Evolutionary conservation across 2,329 filamentous ascomycete genomes (phyloP), one percentile per base, ranked within the genome.

Genomic region (Curvularia hawaiiensis): DNA sequence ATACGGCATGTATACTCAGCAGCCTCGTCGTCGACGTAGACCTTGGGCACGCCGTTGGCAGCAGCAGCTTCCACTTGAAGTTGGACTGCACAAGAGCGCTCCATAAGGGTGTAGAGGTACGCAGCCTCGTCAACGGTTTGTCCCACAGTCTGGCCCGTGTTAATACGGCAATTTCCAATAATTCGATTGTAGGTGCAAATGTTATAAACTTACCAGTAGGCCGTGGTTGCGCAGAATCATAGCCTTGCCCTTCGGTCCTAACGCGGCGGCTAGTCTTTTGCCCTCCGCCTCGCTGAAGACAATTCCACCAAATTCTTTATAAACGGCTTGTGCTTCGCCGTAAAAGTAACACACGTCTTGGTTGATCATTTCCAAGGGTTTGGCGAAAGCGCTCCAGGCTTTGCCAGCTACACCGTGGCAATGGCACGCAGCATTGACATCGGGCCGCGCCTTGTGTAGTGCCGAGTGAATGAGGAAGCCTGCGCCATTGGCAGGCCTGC

Each of bases 71-170:
- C 89, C 38, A 87, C 85, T 64, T 83, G 78, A 50, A 91, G 77
- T 77, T 92, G 89, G 31, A 90, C 83, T 54, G 85, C 82, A 71
- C 89, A 91, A 46, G 84, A 86, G 48, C 88, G 81, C 73, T 92
- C 89, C 72, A 91, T 80, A 44, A 89, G 76, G 0, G 85, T 86
- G 69, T 90, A 89, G 50, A 91, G 73, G 72, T 88, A 92, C 0
- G 86, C 86, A 1, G 89, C 89, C 74, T 92, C 89, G 69, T 92
- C 89, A 2, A 92, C 89, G 0, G 89, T 92, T 7, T 74, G 68
- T 4, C 90, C 90, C 0, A 90, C 88, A 0, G 88, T 90, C 73
- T 75, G 30, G 6, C 18, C 8, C 4, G 4, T 9, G 33, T 68
- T 24, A 68, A 53, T 20, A 38, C 16, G 2, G 35, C 11, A 16